Conservation (phyloP, 345 rosid species). For the Gossypium stocksii region DNA sequence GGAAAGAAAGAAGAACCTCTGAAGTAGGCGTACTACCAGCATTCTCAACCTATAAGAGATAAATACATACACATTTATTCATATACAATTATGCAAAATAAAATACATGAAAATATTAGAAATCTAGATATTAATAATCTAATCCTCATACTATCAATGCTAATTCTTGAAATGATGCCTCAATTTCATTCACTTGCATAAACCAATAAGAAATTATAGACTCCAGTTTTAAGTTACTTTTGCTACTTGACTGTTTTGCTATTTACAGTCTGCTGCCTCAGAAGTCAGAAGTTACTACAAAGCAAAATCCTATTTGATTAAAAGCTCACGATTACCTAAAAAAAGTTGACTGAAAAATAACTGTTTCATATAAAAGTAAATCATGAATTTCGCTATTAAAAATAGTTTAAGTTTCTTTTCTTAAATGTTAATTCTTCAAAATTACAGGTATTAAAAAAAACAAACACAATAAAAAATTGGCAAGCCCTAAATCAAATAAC, state of each 20-base stretch:
- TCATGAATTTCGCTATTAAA: background rate
- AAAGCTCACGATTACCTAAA: background rate
- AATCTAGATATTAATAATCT: background rate
- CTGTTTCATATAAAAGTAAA: background rate
- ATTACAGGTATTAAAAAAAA: background rate
- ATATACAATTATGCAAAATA: background rate
- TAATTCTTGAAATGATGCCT: background rate
- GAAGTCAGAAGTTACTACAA: background rate
- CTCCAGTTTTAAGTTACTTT: background rate
- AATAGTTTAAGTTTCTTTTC: background rate
- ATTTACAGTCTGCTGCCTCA: background rate
- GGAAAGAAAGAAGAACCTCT: slow-evolving; percentile 78
- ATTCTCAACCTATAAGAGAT: slow-evolving; percentile 65
- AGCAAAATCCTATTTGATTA: background rate
- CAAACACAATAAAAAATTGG: background rate
- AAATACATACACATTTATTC: slow-evolving; percentile 1
- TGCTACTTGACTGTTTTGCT: background rate
- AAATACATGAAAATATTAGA: background rate
- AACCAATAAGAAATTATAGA: background rate
- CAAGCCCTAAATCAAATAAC: background rate
- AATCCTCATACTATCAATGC: background rate
- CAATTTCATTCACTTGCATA: background rate
- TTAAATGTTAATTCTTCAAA: background rate
- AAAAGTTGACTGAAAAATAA: background rate
- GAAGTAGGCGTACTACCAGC: slow-evolving; percentile 55